Evolutionary conservation across 352 stramenopile genomes (phyloP).

Genomic region (Phytophthora melonis): DNA sequence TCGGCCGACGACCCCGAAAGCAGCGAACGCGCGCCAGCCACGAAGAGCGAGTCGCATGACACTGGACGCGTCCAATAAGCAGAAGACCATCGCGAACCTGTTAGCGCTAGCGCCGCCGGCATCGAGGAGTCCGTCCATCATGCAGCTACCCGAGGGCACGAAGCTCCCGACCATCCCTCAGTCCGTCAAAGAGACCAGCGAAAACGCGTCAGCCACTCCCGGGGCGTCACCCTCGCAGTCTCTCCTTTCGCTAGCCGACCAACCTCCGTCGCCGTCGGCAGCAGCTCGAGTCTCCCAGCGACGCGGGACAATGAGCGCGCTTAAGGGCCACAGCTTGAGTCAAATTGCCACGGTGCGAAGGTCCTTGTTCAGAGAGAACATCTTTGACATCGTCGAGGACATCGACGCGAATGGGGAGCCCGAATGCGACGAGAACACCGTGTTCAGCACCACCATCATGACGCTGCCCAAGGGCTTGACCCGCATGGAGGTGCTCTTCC

Average conservation of each 20-base stretch:
- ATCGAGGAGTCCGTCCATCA: constrained; percentile 19
- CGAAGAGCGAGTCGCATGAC: constrained; percentile 23
- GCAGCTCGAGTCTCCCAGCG: constrained; percentile 31
- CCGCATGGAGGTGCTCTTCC: constrained; percentile 70
- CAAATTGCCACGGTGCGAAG: constrained; percentile 40
- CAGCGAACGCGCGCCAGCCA: constrained; percentile 33
- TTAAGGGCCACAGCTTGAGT: constrained; percentile 49
- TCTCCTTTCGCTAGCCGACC: constrained; percentile 18
- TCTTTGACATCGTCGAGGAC: constrained; percentile 84
- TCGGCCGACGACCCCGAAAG: constrained; percentile 14
- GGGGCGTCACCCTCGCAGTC: constrained; percentile 7
- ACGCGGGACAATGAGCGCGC: constrained; percentile 44
- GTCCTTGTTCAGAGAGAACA: constrained; percentile 71
- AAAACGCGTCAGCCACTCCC: neutral
- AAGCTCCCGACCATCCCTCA: constrained; percentile 30
- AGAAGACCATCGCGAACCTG: constrained; percentile 29
- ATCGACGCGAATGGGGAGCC: constrained; percentile 49
- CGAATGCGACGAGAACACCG: constrained; percentile 27
- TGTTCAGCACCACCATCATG: constrained; percentile 74
- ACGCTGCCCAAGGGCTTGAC: constrained; percentile 77
- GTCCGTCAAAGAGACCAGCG: constrained; percentile 13
- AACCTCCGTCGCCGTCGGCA: constrained; percentile 12
- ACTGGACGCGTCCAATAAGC: constrained; percentile 17
- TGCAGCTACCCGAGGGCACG: constrained; percentile 30
- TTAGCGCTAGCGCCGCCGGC: constrained; percentile 14